Percentiles rank a stretch among this genome's conserved stretches.
Evolutionary conservation across 176 grass and related monocot genomes (phyloP).

Genomic region (Oryza punctata): DNA sequence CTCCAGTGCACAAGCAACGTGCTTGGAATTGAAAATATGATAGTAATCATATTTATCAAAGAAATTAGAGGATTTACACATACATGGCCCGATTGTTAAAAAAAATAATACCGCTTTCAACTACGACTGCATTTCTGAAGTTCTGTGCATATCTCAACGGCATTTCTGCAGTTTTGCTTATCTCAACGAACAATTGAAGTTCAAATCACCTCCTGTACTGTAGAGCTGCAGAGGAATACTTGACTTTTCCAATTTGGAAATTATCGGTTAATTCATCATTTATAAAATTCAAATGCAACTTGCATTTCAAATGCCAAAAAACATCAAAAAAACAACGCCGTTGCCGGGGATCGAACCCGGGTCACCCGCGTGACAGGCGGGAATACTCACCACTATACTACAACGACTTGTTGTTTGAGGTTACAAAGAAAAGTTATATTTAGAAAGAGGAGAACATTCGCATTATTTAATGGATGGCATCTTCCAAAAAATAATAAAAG

Average conservation of each 20-base stretch:
- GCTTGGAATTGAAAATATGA: no score
- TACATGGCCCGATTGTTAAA: not conserved
- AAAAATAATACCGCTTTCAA: no score
- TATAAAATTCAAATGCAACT: not conserved
- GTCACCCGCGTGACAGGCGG: constrained; percentile 89
- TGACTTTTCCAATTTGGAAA: not conserved
- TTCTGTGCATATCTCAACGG: not conserved
- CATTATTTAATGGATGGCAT: no score
- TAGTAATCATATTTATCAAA: not conserved
- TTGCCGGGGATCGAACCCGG: constrained; percentile 94
- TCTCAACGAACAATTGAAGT: not conserved
- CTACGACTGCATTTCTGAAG: not conserved
- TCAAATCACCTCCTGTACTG: not conserved
- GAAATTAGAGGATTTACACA: not conserved
- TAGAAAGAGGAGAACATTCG: no score
- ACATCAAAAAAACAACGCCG: constrained; percentile 9
- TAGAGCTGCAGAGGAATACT: not conserved
- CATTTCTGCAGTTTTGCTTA: not conserved
- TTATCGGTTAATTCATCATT: not conserved
- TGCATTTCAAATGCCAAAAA: not conserved
- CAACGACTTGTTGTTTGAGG: constrained; percentile 42
- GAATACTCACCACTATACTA: constrained; percentile 97
- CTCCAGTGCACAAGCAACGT: not conserved
- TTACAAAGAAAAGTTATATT: not conserved
- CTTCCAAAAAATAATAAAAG: no score